A percentile compares a stretch with the other conserved stretches of the same genome.
phyloP scores from a whole-genome alignment of 2,329 filamentous ascomycete species.

The Cladophialophora chaetospira region DNA sequence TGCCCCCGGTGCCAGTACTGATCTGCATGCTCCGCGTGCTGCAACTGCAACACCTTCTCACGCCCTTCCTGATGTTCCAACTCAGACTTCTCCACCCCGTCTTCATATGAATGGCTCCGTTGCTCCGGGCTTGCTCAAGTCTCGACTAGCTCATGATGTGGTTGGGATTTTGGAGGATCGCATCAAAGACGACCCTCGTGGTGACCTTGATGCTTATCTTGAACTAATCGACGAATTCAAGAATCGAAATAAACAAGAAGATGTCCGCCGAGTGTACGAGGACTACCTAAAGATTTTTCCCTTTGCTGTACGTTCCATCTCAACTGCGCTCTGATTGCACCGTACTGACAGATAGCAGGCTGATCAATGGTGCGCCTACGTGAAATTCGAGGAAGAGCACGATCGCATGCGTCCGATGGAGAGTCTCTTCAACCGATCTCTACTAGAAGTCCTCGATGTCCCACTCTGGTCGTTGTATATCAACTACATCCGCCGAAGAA shows the following conservation, averaged over 20 bases:
- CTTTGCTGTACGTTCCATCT: slow-evolving; percentile 70
- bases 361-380: slow-evolving; percentile 86
- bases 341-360: slow-evolving; percentile 62
- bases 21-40: slow-evolving; percentile 44
- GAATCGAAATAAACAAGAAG: slow-evolving; percentile 77
- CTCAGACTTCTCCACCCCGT: slow-evolving; percentile 29
- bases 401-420: slow-evolving; percentile 82
- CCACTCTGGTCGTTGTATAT: slow-evolving; percentile 91
- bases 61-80: slow-evolving; percentile 28
- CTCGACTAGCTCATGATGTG: slow-evolving; percentile 69
- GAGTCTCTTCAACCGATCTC: slow-evolving; percentile 76
- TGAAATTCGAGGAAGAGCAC: slow-evolving; percentile 83
- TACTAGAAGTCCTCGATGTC: slow-evolving; percentile 78
- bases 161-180: slow-evolving; percentile 84
- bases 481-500: slow-evolving; percentile 88
- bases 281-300: slow-evolving; percentile 88
- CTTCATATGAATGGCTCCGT: slow-evolving; percentile 33
- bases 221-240: slow-evolving; percentile 82
- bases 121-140: slow-evolving; percentile 43
- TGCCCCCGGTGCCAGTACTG: slow-evolving; percentile 50
- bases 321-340: slow-evolving; percentile 12
- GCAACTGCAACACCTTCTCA: slow-evolving; percentile 49
- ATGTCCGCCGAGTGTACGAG: slow-evolving; percentile 77
- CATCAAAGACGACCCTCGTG: slow-evolving; percentile 87
- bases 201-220: slow-evolving; percentile 90